A percentile compares a stretch with the other conserved stretches of the same genome.
Conservation (phyloP, 495 filamentous ascomycete species). For the Penicillium bialowiezense region DNA sequence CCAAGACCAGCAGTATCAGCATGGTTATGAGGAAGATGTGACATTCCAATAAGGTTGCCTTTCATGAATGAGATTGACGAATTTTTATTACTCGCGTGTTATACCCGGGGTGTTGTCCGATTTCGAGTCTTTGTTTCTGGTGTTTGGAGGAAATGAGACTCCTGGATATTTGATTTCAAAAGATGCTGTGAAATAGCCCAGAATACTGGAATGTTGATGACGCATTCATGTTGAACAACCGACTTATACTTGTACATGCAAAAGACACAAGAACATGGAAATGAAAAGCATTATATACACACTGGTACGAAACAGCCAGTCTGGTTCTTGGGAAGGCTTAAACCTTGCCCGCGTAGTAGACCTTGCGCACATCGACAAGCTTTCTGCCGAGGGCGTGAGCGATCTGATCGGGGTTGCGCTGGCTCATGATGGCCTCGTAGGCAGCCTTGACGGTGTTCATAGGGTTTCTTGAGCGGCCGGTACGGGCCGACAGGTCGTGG, state of each 20-base stretch:
- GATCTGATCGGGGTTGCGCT: constrained; percentile 83
- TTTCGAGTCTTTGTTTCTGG: constrained; percentile 1
- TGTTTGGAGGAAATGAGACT: background rate
- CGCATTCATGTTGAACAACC: constrained; percentile 15
- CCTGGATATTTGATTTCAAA: constrained; percentile 5
- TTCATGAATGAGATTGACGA: background rate
- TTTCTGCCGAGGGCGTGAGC: constrained; percentile 86
- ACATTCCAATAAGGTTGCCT: constrained; percentile 27
- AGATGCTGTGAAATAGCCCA: constrained; percentile 9
- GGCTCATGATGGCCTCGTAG: constrained; percentile 74
- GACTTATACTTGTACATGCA: constrained; percentile 32
- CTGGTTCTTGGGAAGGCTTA: constrained; percentile 29
- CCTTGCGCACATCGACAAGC: constrained; percentile 91
- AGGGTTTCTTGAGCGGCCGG: constrained; percentile 77
- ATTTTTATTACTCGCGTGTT: constrained; percentile 13
- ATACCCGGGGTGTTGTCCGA: constrained; percentile 14
- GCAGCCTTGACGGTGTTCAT: constrained; percentile 97
- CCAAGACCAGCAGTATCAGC: constrained; percentile 29
- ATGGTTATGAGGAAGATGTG: constrained; percentile 29
- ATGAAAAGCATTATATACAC: constrained; percentile 42
- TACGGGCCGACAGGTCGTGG: constrained; percentile 75
- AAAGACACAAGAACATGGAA: constrained; percentile 25
- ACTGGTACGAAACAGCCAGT: constrained; percentile 23
- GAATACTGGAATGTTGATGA: constrained; percentile 9
- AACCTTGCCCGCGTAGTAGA: constrained; percentile 87